Conservation (phyloP, 805 yeast species). For the Torulaspora gathmanii region DNA sequence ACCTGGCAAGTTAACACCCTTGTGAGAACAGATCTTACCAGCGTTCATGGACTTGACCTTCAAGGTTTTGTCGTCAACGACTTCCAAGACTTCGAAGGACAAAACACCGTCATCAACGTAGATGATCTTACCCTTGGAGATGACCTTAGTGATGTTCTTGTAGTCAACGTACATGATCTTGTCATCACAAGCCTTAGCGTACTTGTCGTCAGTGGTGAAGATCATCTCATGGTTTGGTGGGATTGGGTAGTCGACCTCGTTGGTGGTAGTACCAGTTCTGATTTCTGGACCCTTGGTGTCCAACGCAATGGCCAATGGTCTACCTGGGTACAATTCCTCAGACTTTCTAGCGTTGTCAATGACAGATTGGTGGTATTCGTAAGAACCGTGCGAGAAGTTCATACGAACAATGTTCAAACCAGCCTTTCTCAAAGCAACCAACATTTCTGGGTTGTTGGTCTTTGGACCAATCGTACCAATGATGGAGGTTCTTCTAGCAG, state of each 20-base stretch:
- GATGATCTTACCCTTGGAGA: constrained; percentile 80
- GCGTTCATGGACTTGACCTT: constrained; percentile 87
- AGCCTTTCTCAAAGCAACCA: constrained; percentile 87
- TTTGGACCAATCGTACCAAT: constrained; percentile 99
- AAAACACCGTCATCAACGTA: constrained; percentile 97
- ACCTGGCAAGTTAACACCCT: constrained; percentile 99
- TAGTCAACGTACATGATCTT: constrained; percentile 86
- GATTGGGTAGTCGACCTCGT: constrained; percentile 77
- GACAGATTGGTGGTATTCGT: constrained; percentile 96
- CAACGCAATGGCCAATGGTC: constrained; percentile 96
- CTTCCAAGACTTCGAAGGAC: constrained; percentile 85
- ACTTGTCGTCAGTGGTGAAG: constrained; percentile 85
- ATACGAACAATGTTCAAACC: constrained; percentile 97
- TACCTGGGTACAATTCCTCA: constrained; percentile 83
- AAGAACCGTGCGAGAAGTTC: constrained; percentile 98
- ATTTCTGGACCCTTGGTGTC: constrained; percentile 99
- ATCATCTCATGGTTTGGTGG: constrained; percentile 83
- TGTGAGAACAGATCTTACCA: constrained; percentile 94
- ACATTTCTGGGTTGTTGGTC: constrained; percentile 82
- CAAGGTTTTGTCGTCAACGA: constrained; percentile 73
- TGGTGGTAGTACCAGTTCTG: constrained; percentile 93
- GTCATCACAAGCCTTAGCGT: constrained; percentile 67
- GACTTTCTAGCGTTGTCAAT: constrained; percentile 95
- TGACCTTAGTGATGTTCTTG: constrained; percentile 93
- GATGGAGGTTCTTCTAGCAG: constrained; percentile 89